These are phyloP conservation scores for Aegle marmelos DNA, from an alignment of 345 rosid genomes.

Conservation along the genomic window DNA sequence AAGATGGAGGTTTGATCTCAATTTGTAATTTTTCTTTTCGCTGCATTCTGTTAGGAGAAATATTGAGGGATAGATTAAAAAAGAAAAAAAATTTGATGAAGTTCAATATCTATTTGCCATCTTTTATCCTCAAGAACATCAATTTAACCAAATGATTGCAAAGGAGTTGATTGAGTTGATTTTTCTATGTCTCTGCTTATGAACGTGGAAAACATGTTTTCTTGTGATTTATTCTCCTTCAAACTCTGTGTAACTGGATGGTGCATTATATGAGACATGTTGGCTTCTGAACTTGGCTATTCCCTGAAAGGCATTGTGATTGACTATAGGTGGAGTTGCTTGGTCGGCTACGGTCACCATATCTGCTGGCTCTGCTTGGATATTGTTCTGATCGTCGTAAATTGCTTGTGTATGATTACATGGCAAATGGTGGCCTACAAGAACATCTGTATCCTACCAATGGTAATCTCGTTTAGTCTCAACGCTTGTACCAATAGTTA, in stretches of 20 bases:
- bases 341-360: conserved; percentile 67
- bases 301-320: conserved; percentile 11
- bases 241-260: not conserved
- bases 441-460: conserved; percentile 72
- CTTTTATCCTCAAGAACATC: not conserved
- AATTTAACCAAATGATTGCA: not conserved
- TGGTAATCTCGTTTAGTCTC: conserved; percentile 34
- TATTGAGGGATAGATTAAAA: not conserved
- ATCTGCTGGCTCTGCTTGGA: conserved; percentile 73
- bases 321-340: conserved; percentile 72
- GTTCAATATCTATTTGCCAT: not conserved
- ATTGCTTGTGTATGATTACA: conserved; percentile 77
- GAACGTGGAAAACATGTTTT: not conserved
- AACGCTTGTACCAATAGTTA: not conserved
- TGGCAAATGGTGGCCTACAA: conserved; percentile 84
- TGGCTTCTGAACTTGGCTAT: conserved; percentile 1
- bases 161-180: not conserved
- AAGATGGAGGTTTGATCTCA: conserved; percentile 65
- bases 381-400: conserved; percentile 69
- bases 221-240: not conserved
- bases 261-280: not conserved
- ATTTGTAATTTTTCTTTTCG: not conserved
- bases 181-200: not conserved
- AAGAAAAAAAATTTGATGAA: not conserved
- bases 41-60: not conserved